phyloP scores from a whole-genome alignment of 2,329 filamentous ascomycete species.

The Ophiostoma perfectum region DNA sequence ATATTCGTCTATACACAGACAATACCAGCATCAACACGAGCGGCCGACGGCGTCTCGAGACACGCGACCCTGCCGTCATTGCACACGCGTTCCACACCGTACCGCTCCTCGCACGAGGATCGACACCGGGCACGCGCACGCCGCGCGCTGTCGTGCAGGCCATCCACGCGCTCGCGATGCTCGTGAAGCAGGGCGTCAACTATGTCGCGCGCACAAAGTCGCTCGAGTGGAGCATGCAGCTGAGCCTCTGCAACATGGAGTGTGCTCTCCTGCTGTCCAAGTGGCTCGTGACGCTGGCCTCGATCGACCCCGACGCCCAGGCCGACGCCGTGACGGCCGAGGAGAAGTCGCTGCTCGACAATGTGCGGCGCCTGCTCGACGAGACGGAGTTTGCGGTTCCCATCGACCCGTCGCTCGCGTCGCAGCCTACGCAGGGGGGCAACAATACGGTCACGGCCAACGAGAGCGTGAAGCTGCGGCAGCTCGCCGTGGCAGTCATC shows the following conservation, averaged over 20 bases:
- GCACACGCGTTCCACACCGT: conserved; percentile 56
- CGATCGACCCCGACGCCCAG: conserved; percentile 33
- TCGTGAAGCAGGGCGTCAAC: conserved; percentile 58
- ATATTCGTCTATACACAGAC: conserved; percentile 62
- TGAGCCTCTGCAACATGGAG: conserved; percentile 57
- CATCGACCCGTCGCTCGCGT: conserved; percentile 48
- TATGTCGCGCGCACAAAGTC: conserved; percentile 58
- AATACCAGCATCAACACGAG: conserved; percentile 37
- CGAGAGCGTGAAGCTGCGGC: conserved; percentile 48
- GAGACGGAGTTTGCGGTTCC: conserved; percentile 59
- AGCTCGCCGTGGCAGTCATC: conserved; percentile 53
- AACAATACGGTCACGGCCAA: conserved; percentile 33
- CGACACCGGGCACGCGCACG: conserved; percentile 53
- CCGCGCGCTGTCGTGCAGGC: conserved; percentile 57
- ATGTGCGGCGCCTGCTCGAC: conserved; percentile 53
- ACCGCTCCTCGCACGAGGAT: conserved; percentile 53
- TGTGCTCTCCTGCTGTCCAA: conserved; percentile 57
- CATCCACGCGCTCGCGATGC: conserved; percentile 62
- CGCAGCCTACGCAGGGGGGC: conserved; percentile 22
- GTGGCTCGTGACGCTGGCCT: conserved; percentile 53
- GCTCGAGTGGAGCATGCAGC: conserved; percentile 58
- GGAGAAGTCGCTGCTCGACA: conserved; percentile 51
- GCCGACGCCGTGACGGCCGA: conserved; percentile 42
- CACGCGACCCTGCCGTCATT: conserved; percentile 57
- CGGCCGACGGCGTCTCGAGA: conserved; percentile 58